phyloP scores from a whole-genome alignment of 2,329 filamentous ascomycete genomes.

The Pseudofabraea citricarpa region DNA sequence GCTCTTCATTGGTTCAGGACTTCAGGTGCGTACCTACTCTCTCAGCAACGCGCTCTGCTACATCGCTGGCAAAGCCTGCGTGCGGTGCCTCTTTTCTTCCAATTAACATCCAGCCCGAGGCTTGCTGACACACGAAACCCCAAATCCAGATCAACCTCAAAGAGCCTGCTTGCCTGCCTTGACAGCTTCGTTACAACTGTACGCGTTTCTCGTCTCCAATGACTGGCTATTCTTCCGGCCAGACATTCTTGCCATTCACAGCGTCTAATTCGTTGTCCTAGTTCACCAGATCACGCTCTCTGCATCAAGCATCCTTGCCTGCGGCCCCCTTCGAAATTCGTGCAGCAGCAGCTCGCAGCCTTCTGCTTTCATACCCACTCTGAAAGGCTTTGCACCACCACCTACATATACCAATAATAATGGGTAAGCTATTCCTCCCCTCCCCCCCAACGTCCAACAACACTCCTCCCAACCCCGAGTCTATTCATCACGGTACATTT shows the following conservation, averaged over 20 bases:
- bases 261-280: conserved; percentile 5
- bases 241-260: background rate
- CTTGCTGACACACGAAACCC: no score
- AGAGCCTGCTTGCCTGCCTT: background rate
- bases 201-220: background rate
- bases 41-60: no score
- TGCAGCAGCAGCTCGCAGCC: conserved; percentile 3
- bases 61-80: no score
- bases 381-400: conserved; percentile 2
- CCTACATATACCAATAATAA: background rate
- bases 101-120: no score
- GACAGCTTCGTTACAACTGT: background rate
- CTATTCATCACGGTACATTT: background rate
- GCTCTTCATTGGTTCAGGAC: no score
- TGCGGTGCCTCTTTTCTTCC: no score
- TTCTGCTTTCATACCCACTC: conserved; percentile 6
- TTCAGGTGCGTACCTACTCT: no score
- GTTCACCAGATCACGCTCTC: conserved; percentile 1
- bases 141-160: no score
- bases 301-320: conserved; percentile 9
- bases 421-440: conserved; percentile 4
- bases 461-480: background rate
- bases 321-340: conserved; percentile 5
- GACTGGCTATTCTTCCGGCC: background rate
- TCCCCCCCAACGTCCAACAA: conserved; percentile 1